Evolutionary conservation across 106 monocot genomes (phyloP).

Genomic region (Allium fistulosum): DNA sequence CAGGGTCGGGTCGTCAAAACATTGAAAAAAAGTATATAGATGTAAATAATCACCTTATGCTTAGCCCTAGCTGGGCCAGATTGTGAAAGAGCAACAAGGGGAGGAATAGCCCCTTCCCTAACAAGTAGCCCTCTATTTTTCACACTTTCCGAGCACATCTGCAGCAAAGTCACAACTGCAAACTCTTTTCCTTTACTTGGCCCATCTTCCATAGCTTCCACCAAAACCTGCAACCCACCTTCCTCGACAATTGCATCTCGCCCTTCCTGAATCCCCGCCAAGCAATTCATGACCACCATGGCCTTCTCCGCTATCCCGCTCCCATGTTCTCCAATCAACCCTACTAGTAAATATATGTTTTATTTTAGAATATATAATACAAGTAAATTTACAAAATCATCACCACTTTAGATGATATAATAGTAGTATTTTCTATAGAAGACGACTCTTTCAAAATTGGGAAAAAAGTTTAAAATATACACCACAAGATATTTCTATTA

Average conservation of each 20-base stretch:
- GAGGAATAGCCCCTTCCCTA: conserved; percentile 87
- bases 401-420: too few species aligned
- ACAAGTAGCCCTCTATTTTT: conserved; percentile 53
- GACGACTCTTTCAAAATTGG: too few species aligned
- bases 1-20: too few species aligned
- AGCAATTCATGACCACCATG: conserved; percentile 44
- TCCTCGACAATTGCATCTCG: conserved; percentile 39
- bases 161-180: conserved; percentile 69
- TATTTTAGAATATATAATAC: too few species aligned
- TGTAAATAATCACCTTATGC: conserved; percentile 46
- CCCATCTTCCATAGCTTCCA: conserved; percentile 77
- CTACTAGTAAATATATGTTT: too few species aligned
- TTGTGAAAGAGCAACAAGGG: conserved; percentile 77
- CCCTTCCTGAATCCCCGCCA: conserved; percentile 42
- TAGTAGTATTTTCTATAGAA: too few species aligned
- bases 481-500: too few species aligned
- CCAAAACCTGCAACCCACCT: conserved; percentile 59
- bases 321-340: conserved; percentile 31
- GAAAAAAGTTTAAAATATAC: too few species aligned
- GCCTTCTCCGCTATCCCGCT: conserved; percentile 50
- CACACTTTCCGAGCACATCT: conserved; percentile 57
- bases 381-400: too few species aligned
- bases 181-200: conserved; percentile 65
- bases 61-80: conserved; percentile 64
- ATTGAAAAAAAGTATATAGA: neutral